Base-by-base conservation (phyloP, 2,329 filamentous ascomycete genomes). In the Fusarium sterilihyphosum region DNA sequence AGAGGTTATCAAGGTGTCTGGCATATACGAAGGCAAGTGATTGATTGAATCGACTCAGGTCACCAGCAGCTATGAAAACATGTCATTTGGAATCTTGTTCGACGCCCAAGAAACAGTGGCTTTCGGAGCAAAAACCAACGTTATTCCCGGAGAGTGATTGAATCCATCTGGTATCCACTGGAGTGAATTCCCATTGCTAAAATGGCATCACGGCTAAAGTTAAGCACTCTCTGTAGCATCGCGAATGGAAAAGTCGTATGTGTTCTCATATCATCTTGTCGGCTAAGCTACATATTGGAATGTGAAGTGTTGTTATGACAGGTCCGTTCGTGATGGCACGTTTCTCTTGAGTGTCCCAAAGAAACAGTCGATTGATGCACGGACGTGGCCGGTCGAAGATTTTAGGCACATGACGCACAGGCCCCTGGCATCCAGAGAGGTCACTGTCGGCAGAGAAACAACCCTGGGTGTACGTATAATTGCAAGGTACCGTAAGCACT, bases 321-420 rank as follows among this genome's bases (percentile, higher is more conserved):
- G 56, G 76, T 75, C 65, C 71, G 14, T 44, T 61, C 41, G 38
- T 41, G 33, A 71, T 77, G 75, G 72, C 44, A 67, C 65, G 75
- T 74, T 73, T 65, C 50, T 64, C 52, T 62, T 38, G 29, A 70
- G 67, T 57, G 61, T 61, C 47, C 67, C 46, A 68, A 68, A 68
- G 58, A 72, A 78, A 77, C 76, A 65, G 65, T 67, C 75, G 74
- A 77, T 70, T 53, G 38, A 70, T 66, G 76, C 76, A 75, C 76
- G 76, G 76, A 75, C 74, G 67, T 72, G 74, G 76, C 76, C 76
- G 76, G 71, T 74, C 35, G 26, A 60, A 67, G 57, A 38, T 60
- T 49, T 62, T 70, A 61, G 64, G 56, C 75, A 67, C 75, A 77
- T 77, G 75, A 76, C 59, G 62, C 75, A 76, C 63, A 68, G 75